Base-by-base conservation (phyloP, 768 basidiomycete genomes). In the Macrolepiota dolichaula region DNA sequence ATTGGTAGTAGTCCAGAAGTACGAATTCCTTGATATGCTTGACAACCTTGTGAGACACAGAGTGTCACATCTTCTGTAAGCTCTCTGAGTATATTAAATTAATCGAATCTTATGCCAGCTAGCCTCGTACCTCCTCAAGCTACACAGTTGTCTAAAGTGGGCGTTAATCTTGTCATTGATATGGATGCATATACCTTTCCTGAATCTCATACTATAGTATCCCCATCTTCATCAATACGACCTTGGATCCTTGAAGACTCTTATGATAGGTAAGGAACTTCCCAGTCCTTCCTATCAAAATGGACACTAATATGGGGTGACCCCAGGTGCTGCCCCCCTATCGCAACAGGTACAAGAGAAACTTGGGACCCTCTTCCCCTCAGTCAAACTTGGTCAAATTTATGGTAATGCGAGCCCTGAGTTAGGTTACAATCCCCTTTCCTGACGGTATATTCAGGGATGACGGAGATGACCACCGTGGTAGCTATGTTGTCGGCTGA, bases 271-370 rank as follows among this genome's bases (percentile, higher is more conserved):
- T 73, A 61, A 65, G 72, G 53, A n/a, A n/a, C 64, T 74, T 36
- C 69, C 19, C 15, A 47, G 53, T 11, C 35, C 22, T 13, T 44
- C 37, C 27, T 12, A 35, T 36, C 35, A 15, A 10, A 11, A 15
- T 54, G 19, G 44, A 22, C 22, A 69, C 47, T 73, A 70, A 63
- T 63, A 75, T 52, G 19, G n/a, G n/a, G 9, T 44, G 76, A 73
- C 13, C 57, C 70, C 66, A 65, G 85, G 86, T 24, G 86, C 87
- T 25, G 87, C 86, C 7, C 86, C 87, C 47, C 75, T 87, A 49
- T 79, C 83, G 0, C 64, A 70, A 32, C 81, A 85, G 63, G 66
- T 84, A n/a, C 83, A 79, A 63, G 68, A 75, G 36, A 77, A 76
- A 64, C 72, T 85, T 25, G 67, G 68, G 17, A 69, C 75, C 40